Percentiles rank a stretch among this genome's conserved stretches.
Evolutionary conservation across 176 grass and related monocot species (phyloP).

Genomic region (Avena sativa): DNA sequence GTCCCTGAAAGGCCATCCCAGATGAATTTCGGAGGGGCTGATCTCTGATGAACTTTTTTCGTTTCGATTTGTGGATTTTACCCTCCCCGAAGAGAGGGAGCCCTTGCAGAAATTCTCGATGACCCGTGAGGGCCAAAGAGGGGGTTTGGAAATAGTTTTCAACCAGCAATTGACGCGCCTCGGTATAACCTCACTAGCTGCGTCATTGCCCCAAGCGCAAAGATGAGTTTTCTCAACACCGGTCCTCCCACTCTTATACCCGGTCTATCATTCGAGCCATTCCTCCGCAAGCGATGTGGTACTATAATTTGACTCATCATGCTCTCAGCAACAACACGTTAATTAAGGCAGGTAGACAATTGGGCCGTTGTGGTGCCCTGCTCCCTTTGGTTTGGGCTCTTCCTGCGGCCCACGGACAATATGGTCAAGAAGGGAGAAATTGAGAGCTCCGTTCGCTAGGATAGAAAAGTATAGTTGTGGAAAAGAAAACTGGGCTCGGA

Average conservation of each 20-base stretch:
- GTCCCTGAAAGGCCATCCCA: too few relatives aligned
- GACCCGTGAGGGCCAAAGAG: constrained; percentile 41
- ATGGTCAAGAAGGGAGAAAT: too few relatives aligned
- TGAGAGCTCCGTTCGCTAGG: too few relatives aligned
- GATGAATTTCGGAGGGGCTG: too few relatives aligned
- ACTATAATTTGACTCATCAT: not conserved
- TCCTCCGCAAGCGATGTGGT: not conserved
- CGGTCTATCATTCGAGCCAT: not conserved
- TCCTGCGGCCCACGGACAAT: too few relatives aligned
- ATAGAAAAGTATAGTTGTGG: too few relatives aligned
- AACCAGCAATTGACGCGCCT: constrained; percentile 95
- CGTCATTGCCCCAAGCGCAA: constrained; percentile 98
- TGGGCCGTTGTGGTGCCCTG: not conserved
- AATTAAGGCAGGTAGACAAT: not conserved
- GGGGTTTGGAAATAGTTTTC: constrained; percentile 95
- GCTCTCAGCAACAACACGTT: not conserved
- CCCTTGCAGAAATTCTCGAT: not conserved
- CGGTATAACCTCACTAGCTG: constrained; percentile 72
- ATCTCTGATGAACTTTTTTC: not conserved
- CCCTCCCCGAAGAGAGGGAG: not conserved
- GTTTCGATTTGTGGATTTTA: not conserved
- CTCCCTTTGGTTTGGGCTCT: not conserved
- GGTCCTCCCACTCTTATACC: not conserved
- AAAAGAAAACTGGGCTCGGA: too few relatives aligned
- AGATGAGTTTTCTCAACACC: not conserved